phyloP scores from a whole-genome alignment of 2,329 filamentous ascomycete genomes.

The Botryotinia calthae region DNA sequence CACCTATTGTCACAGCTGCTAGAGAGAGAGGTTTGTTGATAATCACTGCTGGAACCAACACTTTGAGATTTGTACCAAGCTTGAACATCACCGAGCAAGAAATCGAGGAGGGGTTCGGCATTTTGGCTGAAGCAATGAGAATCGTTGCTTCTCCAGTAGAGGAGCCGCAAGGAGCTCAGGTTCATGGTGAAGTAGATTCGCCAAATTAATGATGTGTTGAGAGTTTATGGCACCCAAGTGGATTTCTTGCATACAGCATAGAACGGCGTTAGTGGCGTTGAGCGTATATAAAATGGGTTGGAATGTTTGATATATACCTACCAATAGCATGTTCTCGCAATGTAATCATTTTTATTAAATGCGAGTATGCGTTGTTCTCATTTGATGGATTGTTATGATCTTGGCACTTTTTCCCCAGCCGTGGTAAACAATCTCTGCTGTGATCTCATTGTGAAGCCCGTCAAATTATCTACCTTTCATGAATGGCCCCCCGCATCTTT shows the following conservation, averaged over 20 bases:
- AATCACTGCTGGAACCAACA: conserved; percentile 92
- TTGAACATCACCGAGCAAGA: conserved; percentile 77
- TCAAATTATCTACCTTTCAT: neutral
- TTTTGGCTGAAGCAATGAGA: conserved; percentile 66
- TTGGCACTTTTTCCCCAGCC: neutral
- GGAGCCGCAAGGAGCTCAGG: conserved; percentile 25
- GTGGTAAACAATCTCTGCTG: neutral
- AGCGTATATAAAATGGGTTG: neutral
- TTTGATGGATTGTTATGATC: neutral
- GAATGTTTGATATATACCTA: neutral
- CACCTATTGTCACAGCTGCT: conserved; percentile 76
- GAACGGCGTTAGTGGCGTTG: conserved; percentile 3
- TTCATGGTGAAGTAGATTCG: conserved; percentile 34
- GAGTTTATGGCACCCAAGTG: neutral
- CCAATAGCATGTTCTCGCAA: neutral
- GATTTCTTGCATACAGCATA: neutral
- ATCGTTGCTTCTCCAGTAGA: conserved; percentile 25
- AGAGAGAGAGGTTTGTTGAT: conserved; percentile 83
- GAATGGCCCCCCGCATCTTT: neutral
- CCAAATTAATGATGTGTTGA: conserved; percentile 27
- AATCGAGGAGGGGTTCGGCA: conserved; percentile 73
- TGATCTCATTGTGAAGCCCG: neutral
- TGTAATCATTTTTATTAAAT: neutral
- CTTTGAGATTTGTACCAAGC: conserved; percentile 85
- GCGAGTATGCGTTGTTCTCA: neutral